These are phyloP conservation scores for Aspergillus cejpii DNA, from an alignment of 2,329 filamentous ascomycete genomes.

Conservation along the genomic window DNA sequence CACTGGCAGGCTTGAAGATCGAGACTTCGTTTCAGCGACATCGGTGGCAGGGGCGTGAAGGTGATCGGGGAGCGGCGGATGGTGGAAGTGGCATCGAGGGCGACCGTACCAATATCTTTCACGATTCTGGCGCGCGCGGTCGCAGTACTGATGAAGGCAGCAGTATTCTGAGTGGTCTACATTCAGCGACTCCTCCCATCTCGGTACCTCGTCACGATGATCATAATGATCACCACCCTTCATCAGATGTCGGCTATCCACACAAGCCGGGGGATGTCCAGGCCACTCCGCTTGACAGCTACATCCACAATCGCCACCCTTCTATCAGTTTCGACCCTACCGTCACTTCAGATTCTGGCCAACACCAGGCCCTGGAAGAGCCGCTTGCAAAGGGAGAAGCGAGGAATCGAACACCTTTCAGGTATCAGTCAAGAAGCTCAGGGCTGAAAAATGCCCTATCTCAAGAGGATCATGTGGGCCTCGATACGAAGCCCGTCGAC, in stretches of 20 bases:
- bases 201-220: slow-evolving; percentile 40
- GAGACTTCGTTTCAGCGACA: slow-evolving; percentile 33
- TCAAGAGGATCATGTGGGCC: slow-evolving; percentile 25
- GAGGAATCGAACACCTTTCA: slow-evolving; percentile 20
- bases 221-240: slow-evolving; percentile 30
- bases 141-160: slow-evolving; percentile 37
- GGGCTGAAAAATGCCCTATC: slow-evolving; percentile 33
- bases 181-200: slow-evolving; percentile 41
- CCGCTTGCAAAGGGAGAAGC: slow-evolving; percentile 32
- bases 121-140: slow-evolving; percentile 29
- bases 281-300: slow-evolving; percentile 38
- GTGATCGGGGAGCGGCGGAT: slow-evolving; percentile 20
- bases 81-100: slow-evolving; percentile 34
- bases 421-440: slow-evolving; percentile 30
- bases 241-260: background rate
- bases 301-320: slow-evolving; percentile 34
- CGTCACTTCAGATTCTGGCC: slow-evolving; percentile 37
- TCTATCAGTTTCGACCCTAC: slow-evolving; percentile 41
- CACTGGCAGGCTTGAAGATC: slow-evolving; percentile 34
- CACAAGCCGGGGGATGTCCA: slow-evolving; percentile 28
- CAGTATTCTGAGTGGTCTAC: slow-evolving; percentile 35
- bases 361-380: slow-evolving; percentile 34
- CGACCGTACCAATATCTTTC: slow-evolving; percentile 32
- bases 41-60: slow-evolving; percentile 23
- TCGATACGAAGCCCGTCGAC: slow-evolving; percentile 13